Conservation (phyloP, 2,329 filamentous ascomycete species). For the Metarhizium rileyi region DNA sequence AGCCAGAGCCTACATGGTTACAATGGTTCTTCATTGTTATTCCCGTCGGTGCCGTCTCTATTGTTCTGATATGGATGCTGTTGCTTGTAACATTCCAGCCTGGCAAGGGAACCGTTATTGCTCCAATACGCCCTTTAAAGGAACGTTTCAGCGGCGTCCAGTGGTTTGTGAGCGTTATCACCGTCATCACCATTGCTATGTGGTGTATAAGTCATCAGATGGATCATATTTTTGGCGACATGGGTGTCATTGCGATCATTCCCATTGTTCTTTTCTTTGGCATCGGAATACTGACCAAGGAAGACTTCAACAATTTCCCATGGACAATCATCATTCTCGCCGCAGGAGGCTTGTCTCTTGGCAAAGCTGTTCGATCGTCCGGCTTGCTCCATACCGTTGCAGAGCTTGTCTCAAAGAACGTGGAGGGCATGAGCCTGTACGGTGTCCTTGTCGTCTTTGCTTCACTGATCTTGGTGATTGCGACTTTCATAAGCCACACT, state of each 20-base stretch:
- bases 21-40: constrained; percentile 96
- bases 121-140: constrained; percentile 81
- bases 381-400: constrained; percentile 87
- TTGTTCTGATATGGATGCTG: constrained; percentile 81
- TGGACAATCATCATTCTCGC: constrained; percentile 99
- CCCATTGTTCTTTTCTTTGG: constrained; percentile 95
- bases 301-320: constrained; percentile 99
- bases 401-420: constrained; percentile 58
- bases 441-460: constrained; percentile 80
- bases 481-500: constrained; percentile 96
- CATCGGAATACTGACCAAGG: constrained; percentile 90
- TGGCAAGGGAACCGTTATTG: constrained; percentile 74
- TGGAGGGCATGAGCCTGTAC: constrained; percentile 75
- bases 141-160: constrained; percentile 83
- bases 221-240: constrained; percentile 83
- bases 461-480: constrained; percentile 75
- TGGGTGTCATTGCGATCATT: constrained; percentile 96
- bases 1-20: constrained; percentile 82
- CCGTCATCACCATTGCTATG: constrained; percentile 71
- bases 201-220: constrained; percentile 93
- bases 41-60: constrained; percentile 82
- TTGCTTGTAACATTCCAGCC: constrained; percentile 80
- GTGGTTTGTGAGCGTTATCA: constrained; percentile 84
- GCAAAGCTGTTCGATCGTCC: constrained; percentile 89
- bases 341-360: constrained; percentile 82